These are phyloP conservation scores for Cryptosporidium tyzzeri DNA, from an alignment of 169 alveolate genomes.

Conservation along the genomic window DNA sequence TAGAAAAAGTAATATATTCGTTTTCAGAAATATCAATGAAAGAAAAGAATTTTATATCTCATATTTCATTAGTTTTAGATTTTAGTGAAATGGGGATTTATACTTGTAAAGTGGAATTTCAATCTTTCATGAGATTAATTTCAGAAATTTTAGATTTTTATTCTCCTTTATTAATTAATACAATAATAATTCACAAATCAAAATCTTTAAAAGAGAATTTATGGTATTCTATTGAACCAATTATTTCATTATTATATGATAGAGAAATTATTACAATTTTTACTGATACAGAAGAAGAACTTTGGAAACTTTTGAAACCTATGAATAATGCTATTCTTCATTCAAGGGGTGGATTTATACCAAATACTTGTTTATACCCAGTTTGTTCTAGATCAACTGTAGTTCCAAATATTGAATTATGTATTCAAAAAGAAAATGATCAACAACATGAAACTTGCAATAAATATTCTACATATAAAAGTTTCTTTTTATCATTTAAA, in stretches of 20 bases:
- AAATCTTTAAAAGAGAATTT: conserved; percentile 31
- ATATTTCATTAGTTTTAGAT: conserved; percentile 40
- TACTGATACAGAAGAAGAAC: conserved; percentile 37
- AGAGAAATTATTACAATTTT: conserved; percentile 18
- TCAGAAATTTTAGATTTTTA: conserved; percentile 52
- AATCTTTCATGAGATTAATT: conserved; percentile 44
- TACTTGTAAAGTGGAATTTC: conserved; percentile 49
- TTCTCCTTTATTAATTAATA: conserved; percentile 48
- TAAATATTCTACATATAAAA: conserved; percentile 3
- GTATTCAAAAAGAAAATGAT: not conserved
- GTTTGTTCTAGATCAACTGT: conserved; percentile 41
- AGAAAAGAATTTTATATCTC: conserved; percentile 50
- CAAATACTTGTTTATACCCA: conserved; percentile 50
- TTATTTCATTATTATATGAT: not conserved
- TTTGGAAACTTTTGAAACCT: conserved; percentile 38
- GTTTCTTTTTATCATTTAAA: conserved; percentile 55
- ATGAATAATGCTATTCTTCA: conserved; percentile 28
- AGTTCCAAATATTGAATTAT: conserved; percentile 12
- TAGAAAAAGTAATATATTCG: conserved; percentile 40
- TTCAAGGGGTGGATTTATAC: conserved; percentile 72
- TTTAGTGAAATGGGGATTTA: conserved; percentile 28
- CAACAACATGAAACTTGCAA: not conserved
- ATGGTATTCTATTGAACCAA: conserved; percentile 49
- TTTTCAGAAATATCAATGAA: conserved; percentile 40
- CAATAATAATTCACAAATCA: conserved; percentile 46